Evolutionary conservation across 1,284 basidiomycete species (phyloP), one percentile per base, ranked within the genome.

Genomic region (Malassezia arunalokei): DNA sequence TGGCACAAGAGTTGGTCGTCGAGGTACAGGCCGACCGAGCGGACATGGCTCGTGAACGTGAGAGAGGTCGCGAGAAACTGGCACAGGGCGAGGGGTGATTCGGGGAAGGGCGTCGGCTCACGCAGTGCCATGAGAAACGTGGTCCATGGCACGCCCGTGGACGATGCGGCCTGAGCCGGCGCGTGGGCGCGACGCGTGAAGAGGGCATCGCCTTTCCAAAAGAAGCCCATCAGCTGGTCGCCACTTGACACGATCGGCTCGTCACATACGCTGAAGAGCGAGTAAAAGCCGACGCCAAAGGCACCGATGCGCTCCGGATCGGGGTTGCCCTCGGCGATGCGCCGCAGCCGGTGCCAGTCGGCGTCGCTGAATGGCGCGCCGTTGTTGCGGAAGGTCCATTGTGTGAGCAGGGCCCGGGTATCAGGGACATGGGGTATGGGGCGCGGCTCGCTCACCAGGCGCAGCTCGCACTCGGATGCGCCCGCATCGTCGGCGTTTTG

Each of bases 401-500:
- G 79, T 76, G 48, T 73, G 55, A 47, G 62, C 3, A 59, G 60
- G 2, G 58, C 66, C 32, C 58, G 60, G 44, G 77, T 75, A 68
- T 76, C 59, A 15, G 63, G 65, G 6, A 62, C 57, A 9, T 42
- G 11, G 14, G 24, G 44, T 8, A 6, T 15, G 11, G 41, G 48
- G 33, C 43, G 59, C 35, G 61, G 57, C 5, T 59, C 49, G n/a
- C 27, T 48, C 14, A 68, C 63, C 56, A 73, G 68, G 37, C 65
- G 63, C 9, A 73, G 62, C 57, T 71, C 66, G 54, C 70, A 73
- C 38, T 62, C 56, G 7, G 61, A 60, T 6, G 89, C 85, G 38
- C 82, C 83, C 1, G 88, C 90, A 75, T 96, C 92, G 70, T 96
- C 91, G 12, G 91, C 91, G 68, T 96, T 96, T 77, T 96, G 79